A percentile compares a stretch with the other conserved stretches of the same genome.
Conservation (phyloP, 768 basidiomycete genomes). For the Agrocybe chaxingu region DNA sequence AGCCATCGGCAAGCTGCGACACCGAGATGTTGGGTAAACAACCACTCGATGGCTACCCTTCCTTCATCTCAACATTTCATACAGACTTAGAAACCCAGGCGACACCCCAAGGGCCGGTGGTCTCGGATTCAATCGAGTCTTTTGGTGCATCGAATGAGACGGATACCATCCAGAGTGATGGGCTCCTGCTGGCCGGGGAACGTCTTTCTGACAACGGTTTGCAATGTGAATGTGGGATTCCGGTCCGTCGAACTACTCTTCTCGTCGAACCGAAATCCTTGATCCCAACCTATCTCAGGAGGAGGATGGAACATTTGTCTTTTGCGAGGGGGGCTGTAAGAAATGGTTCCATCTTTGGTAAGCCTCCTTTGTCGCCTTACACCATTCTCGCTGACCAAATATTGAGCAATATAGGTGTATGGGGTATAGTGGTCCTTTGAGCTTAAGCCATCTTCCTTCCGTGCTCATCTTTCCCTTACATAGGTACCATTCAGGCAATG, state of each 20-base stretch:
- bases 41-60: not conserved
- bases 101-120: slow-evolving; percentile 4
- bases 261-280: not conserved
- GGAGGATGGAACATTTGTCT: slow-evolving; percentile 47
- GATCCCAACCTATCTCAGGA: slow-evolving; percentile 31
- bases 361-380: not conserved
- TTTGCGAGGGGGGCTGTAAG: slow-evolving; percentile 72
- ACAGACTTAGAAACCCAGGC: slow-evolving; percentile 43
- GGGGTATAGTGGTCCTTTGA: slow-evolving; percentile 37
- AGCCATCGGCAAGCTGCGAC: slow-evolving; percentile 24
- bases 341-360: slow-evolving; percentile 76
- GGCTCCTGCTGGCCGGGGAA: too few species aligned
- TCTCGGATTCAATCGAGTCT: slow-evolving; percentile 36
- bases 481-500: slow-evolving; percentile 62
- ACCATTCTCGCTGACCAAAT: not conserved
- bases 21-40: slow-evolving; percentile 46
- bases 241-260: slow-evolving; percentile 27
- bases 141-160: slow-evolving; percentile 19
- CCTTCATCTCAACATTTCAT: not conserved
- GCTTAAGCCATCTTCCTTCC: not conserved
- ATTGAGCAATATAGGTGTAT: slow-evolving; percentile 45
- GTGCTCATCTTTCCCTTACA: not conserved
- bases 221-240: slow-evolving; percentile 70
- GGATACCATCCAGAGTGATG: not conserved
- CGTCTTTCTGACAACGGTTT: slow-evolving; percentile 32